These are phyloP conservation scores for Sporothrix globosa DNA, from an alignment of 2,329 filamentous ascomycete species.

Conservation along the genomic window DNA sequence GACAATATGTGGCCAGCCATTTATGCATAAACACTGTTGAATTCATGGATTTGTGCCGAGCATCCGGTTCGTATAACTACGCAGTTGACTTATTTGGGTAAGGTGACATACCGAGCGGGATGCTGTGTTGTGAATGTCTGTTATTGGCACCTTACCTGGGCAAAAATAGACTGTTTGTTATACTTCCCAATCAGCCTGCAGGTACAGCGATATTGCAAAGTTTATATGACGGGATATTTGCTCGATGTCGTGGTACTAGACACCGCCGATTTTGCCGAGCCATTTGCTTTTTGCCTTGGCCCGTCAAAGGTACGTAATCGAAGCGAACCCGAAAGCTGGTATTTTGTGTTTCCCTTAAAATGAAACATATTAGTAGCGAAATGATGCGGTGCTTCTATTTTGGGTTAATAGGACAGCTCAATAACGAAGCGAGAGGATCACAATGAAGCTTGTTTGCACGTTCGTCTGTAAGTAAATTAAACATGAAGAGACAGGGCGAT, in stretches of 20 bases:
- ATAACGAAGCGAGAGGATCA: not conserved
- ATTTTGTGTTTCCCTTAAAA: not conserved
- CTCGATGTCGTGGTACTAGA: not conserved
- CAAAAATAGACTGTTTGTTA: not conserved
- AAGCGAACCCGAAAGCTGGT: conserved; percentile 3
- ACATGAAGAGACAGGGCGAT: not conserved
- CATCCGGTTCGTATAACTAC: not conserved
- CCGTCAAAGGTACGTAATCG: not conserved
- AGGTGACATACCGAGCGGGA: not conserved
- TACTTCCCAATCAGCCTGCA: conserved; percentile 1
- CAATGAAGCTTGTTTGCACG: not conserved
- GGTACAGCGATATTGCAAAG: not conserved
- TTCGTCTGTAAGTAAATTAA: not conserved
- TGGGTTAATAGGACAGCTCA: not conserved
- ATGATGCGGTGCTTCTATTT: not conserved
- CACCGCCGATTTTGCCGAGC: conserved; percentile 14
- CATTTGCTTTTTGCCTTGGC: not conserved
- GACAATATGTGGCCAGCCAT: not conserved
- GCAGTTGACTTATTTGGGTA: not conserved
- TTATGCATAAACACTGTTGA: not conserved
- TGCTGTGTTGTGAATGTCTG: not conserved
- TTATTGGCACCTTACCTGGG: not conserved
- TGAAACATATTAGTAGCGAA: not conserved
- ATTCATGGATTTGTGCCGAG: conserved; percentile 13
- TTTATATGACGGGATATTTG: not conserved